phyloP scores from a whole-genome alignment of 2,329 filamentous ascomycete species.

The Colletotrichum sp. region DNA sequence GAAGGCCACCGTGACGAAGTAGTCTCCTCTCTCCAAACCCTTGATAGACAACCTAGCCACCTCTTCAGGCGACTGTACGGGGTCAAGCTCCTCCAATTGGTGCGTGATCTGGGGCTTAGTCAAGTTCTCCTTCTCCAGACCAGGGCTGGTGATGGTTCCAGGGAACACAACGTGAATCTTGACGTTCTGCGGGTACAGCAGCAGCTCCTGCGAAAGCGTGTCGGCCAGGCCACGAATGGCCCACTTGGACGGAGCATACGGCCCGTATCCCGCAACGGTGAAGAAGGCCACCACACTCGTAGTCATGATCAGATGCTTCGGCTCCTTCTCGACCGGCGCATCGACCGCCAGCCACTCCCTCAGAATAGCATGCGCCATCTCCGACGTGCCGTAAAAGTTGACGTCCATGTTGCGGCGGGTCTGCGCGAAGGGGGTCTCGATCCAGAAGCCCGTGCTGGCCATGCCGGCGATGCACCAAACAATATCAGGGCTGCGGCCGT shows the following conservation, averaged over 20 bases:
- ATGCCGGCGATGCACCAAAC: constrained; percentile 91
- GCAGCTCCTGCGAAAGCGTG: constrained; percentile 80
- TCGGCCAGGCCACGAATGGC: constrained; percentile 86
- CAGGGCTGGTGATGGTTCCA: constrained; percentile 80
- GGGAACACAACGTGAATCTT: constrained; percentile 84
- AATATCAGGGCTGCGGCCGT: constrained; percentile 74
- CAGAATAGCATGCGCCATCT: constrained; percentile 83
- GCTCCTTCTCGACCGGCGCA: constrained; percentile 48
- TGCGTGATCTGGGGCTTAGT: constrained; percentile 83
- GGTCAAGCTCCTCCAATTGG: constrained; percentile 82
- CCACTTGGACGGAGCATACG: constrained; percentile 85
- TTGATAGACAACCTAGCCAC: constrained; percentile 74
- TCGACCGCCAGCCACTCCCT: constrained; percentile 71
- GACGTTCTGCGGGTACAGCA: constrained; percentile 85
- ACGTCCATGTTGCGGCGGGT: constrained; percentile 86
- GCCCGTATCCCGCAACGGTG: constrained; percentile 79
- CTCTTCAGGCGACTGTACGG: constrained; percentile 76
- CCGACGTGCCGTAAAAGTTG: constrained; percentile 87
- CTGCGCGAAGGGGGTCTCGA: constrained; percentile 72
- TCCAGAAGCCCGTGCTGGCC: constrained; percentile 76
- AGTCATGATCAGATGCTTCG: constrained; percentile 88
- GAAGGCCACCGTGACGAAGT: constrained; percentile 77
- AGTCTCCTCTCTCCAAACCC: constrained; percentile 81
- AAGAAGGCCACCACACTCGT: constrained; percentile 78
- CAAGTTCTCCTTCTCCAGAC: constrained; percentile 76